phyloP scores from a whole-genome alignment of 192 early-diverging fungal genomes.

The Umbelopsis sp. region DNA sequence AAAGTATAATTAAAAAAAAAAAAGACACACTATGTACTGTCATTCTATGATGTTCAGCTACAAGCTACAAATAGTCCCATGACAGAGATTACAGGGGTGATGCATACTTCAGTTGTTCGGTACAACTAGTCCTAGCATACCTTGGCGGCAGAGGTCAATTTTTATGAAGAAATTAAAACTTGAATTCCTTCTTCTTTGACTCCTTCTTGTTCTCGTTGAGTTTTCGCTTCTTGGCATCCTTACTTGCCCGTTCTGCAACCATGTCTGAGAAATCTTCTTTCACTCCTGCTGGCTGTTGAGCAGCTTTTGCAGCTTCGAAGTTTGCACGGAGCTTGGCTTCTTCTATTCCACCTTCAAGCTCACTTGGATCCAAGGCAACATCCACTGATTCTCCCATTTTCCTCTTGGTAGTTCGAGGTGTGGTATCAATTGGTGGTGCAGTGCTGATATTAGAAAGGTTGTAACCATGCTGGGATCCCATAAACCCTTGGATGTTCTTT shows the following conservation, averaged over 20 bases:
- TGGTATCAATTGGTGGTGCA: conserved; percentile 46
- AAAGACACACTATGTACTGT: too few relatives aligned
- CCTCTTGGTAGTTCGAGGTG: conserved; percentile 47
- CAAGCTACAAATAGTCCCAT: too few relatives aligned
- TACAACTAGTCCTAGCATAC: too few relatives aligned
- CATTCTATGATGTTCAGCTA: too few relatives aligned
- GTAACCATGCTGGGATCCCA: conserved; percentile 94
- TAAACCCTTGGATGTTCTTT: conserved; percentile 74
- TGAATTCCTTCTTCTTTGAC: conserved; percentile 41
- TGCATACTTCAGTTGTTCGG: too few relatives aligned
- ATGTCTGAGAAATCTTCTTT: conserved; percentile 88
- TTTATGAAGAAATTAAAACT: conserved; percentile 34
- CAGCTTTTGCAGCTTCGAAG: conserved; percentile 75
- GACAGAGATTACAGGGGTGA: too few relatives aligned
- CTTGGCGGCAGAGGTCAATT: background rate
- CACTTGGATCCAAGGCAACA: conserved; percentile 87
- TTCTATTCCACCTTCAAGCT: conserved; percentile 77
- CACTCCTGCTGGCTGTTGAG: conserved; percentile 38
- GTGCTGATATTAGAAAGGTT: conserved; percentile 59
- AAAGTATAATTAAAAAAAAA: too few relatives aligned
- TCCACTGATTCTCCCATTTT: conserved; percentile 72
- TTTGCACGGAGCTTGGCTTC: conserved; percentile 72
- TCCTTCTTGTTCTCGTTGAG: conserved; percentile 54
- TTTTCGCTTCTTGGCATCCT: conserved; percentile 72
- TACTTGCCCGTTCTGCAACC: conserved; percentile 80